Evolutionary conservation across 169 alveolate species (phyloP).

Genomic region (Babesia caballi): DNA sequence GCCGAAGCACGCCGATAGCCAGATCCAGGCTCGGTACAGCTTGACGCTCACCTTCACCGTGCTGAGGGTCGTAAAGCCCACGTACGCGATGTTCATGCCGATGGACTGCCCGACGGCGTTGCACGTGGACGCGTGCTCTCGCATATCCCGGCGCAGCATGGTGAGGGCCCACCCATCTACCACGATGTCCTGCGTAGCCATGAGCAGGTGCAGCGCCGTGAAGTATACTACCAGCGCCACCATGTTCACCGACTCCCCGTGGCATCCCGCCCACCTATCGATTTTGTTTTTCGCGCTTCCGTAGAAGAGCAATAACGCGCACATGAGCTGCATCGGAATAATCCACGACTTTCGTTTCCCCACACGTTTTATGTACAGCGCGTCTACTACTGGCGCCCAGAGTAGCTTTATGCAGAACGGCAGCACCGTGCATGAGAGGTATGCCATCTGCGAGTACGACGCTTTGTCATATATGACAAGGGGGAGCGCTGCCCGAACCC

Average conservation of each 20-base stretch:
- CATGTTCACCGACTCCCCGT: slow-evolving; percentile 36
- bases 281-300: slow-evolving; percentile 52
- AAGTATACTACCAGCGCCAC: slow-evolving; percentile 61
- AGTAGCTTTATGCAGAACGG: slow-evolving; percentile 84
- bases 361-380: slow-evolving; percentile 71
- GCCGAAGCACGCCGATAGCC: slow-evolving; percentile 6
- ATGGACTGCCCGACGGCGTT: slow-evolving; percentile 80
- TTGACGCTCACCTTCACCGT: slow-evolving; percentile 52
- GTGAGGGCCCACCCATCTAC: slow-evolving; percentile 96
- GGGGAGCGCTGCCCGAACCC: slow-evolving; percentile 79
- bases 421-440: slow-evolving; percentile 67
- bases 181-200: slow-evolving; percentile 93
- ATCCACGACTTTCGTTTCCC: slow-evolving; percentile 94
- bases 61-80: slow-evolving; percentile 73
- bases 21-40: slow-evolving; percentile 39
- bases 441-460: slow-evolving; percentile 76
- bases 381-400: slow-evolving; percentile 93
- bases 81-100: slow-evolving; percentile 77
- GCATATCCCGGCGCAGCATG: slow-evolving; percentile 71
- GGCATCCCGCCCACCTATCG: slow-evolving; percentile 68
- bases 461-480: slow-evolving; percentile 76
- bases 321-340: slow-evolving; percentile 78
- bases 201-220: slow-evolving; percentile 70
- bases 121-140: slow-evolving; percentile 79
- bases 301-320: slow-evolving; percentile 61